Evolutionary conservation across 352 stramenopile genomes (phyloP), one percentile per base, ranked within the genome.

Genomic region (Halophytophthora polymorphica): DNA sequence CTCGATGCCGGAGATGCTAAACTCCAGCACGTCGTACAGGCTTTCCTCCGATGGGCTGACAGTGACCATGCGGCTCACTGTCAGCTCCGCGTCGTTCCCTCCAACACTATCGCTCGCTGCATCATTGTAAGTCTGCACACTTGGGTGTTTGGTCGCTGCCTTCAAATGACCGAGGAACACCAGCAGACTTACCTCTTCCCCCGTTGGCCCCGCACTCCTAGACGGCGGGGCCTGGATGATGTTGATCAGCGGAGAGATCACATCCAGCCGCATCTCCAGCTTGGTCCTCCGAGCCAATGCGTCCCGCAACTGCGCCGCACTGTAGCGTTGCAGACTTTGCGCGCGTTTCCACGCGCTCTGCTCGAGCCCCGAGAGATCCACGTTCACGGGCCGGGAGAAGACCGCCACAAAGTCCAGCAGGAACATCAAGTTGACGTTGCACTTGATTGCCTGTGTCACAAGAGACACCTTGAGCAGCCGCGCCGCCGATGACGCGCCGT

Each of bases 211-310:
- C 41, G 38, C 33, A 28, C 36, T 55, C 5, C 59, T 42, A n/a
- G 39, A 29, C 33, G 61, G 63, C 17, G 73, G 70, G 2, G 76
- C 75, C 41, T 90, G 66, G 25, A 82, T 66, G 21, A 94, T 51
- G 28, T 83, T 90, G 15, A 94, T 86, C 28, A 92, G 45, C 22
- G 84, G 84, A 7, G 84, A 92, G 10, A 90, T 86, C 12, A 94
- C 69, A 51, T 94, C 84, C 15, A 94, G 61, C 14, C 80, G 64
- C 45, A 94, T 58, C 28, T 89, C 67, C 4, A 94, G 59, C 49
- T 79, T 89, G 7, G 82, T 89, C 47, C 84, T 80, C 15, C 75
- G 64, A 36, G 76, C 66, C 22, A 94, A 54, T 8, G 80, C 82
- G 46, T 88, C 74, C 3, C 76, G 77, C 2, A 94, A 53, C 42